These are phyloP conservation scores for Talaromyces sp. DNA, from an alignment of 2,329 filamentous ascomycete species.

Conservation along the genomic window DNA sequence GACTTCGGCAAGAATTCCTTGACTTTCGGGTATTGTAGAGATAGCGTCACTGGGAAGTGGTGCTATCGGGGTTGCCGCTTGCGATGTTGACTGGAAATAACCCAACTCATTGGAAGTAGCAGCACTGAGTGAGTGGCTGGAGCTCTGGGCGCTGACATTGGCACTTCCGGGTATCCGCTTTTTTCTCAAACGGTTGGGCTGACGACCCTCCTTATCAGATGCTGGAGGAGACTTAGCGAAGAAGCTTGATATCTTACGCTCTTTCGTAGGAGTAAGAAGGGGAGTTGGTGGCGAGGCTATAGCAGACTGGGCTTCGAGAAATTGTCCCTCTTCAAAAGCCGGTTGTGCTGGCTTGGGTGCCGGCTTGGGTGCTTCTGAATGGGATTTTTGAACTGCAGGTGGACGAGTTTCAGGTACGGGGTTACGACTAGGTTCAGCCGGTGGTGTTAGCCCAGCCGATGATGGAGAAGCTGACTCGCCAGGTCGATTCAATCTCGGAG, in stretches of 20 bases:
- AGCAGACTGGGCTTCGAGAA: conserved; percentile 46
- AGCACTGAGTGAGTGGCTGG: conserved; percentile 68
- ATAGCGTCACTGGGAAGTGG: conserved; percentile 24
- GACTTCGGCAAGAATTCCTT: neutral
- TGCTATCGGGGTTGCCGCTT: conserved; percentile 26
- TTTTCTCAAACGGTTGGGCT: conserved; percentile 89
- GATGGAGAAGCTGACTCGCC: conserved; percentile 52
- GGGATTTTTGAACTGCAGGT: neutral
- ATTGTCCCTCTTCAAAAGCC: conserved; percentile 11
- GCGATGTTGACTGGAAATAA: conserved; percentile 32
- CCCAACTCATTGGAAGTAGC: conserved; percentile 38
- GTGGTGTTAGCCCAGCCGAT: conserved; percentile 32
- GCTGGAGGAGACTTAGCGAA: conserved; percentile 67
- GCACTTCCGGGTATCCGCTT: conserved; percentile 72
- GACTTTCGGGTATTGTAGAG: conserved; percentile 9
- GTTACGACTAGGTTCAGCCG: conserved; percentile 25
- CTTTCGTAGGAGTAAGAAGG: conserved; percentile 58
- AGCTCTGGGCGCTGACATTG: conserved; percentile 87
- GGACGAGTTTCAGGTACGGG: conserved; percentile 19
- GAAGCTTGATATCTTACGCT: conserved; percentile 65
- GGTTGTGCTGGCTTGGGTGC: conserved; percentile 16
- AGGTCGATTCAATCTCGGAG: conserved; percentile 63
- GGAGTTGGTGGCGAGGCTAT: conserved; percentile 27
- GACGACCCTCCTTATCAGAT: conserved; percentile 56
- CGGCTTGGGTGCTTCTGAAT: conserved; percentile 18